Conservation (phyloP, 305 asterid genomes). For the Solanum chacoense region DNA sequence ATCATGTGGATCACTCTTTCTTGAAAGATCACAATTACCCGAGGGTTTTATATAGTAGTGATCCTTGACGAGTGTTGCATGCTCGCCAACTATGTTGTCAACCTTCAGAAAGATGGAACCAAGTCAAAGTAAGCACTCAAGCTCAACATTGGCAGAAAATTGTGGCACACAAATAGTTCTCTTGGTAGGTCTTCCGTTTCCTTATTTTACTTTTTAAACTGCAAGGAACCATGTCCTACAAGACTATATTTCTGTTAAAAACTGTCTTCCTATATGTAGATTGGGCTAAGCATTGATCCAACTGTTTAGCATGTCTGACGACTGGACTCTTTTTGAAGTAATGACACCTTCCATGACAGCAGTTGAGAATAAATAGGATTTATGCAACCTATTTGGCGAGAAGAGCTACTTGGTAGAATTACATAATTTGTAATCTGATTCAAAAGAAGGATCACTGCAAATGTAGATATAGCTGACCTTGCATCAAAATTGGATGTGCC, state of each 20-base stretch:
- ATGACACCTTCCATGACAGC: background rate
- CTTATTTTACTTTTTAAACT: background rate
- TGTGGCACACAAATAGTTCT: background rate
- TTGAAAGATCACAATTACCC: constrained; percentile 90
- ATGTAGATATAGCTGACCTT: background rate
- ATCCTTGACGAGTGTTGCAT: constrained; percentile 53
- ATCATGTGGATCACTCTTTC: constrained; percentile 75
- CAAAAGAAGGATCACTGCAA: background rate
- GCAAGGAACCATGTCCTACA: background rate
- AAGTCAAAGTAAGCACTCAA: background rate
- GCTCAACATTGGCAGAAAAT: background rate
- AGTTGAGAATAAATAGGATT: background rate
- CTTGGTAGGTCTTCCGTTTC: background rate
- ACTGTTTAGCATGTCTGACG: background rate
- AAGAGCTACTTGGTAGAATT: background rate
- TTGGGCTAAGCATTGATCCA: background rate
- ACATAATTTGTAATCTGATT: background rate
- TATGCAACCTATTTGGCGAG: background rate
- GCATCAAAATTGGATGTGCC: background rate
- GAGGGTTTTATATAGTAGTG: constrained; percentile 76
- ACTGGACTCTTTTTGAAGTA: background rate
- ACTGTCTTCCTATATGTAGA: background rate
- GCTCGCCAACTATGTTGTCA: constrained; percentile 61
- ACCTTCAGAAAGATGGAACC: constrained; percentile 21
- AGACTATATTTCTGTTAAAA: background rate